Base-by-base conservation (phyloP, 805 yeast species). In the Pichia exigua region DNA sequence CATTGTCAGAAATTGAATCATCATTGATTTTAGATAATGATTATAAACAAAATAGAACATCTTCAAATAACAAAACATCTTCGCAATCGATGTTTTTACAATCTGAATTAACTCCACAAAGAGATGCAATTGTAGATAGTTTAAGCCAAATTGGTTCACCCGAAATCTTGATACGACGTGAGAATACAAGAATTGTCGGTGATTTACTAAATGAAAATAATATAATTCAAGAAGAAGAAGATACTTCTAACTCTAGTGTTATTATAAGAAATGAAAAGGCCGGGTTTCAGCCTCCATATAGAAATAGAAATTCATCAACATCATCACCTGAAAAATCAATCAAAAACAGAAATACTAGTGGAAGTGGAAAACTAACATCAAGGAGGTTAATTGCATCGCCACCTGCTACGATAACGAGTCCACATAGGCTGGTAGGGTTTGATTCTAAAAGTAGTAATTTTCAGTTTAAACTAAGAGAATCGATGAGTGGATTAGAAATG, bases 361-460 rank as follows among this genome's bases (percentile, higher is more conserved):
- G 32, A 8, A 45, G 40, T 7, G 26, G 47, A 11, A 46, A 50
- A 13, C 42, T 58, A 21, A 58, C 61, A 2, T 38, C 54, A 3
- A 54, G 45, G 38, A 49, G 53, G 32, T 41, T 58, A n/a, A 26
- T 39, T 26, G 61, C 61, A 1, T 52, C 58, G 12, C 58, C 61
- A 4, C 17, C 38, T 15, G 38, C 38, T 2, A 57, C 44, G 41
- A 58, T 57, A 15, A 50, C 49, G 1, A 55, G 59, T 30, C 61
- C 61, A 2, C 53, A 54, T 44, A 42, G 61, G 38, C 53, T 58
- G 57, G 54, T 51, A 5, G 60, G 59, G 1, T 41, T 58, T 8
- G 57, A 56, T 27, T 48, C 57, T 3, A 43, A 44, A 11, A 46
- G 46, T 18, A 48, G 45, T 30, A 38, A 32, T 17, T 45, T 48